Evolutionary conservation across 2,329 filamentous ascomycete genomes (phyloP).

Genomic region (Lizonia empirigonia): DNA sequence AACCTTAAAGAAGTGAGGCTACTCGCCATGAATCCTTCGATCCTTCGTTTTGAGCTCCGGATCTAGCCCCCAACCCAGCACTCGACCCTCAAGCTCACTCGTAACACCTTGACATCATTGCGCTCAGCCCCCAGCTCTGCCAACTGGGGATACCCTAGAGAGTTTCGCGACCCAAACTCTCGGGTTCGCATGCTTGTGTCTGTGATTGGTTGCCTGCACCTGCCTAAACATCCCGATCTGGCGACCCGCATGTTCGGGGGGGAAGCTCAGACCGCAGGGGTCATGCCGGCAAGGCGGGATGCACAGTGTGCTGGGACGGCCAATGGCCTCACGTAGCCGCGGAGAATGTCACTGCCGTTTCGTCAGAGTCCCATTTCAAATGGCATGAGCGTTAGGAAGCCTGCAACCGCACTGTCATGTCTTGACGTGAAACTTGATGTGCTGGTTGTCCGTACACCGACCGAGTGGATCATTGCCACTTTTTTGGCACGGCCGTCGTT

Average conservation of each 20-base stretch:
- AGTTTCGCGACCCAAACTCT: constrained; percentile 3
- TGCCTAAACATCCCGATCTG: constrained; percentile 5
- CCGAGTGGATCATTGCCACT: background rate
- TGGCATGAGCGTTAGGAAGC: constrained; percentile 1
- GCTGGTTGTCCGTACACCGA: background rate
- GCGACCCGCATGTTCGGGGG: constrained; percentile 18
- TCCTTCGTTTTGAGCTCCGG: constrained; percentile 1
- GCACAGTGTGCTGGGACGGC: constrained; percentile 12
- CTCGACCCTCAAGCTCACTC: constrained; percentile 13
- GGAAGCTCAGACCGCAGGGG: constrained; percentile 14
- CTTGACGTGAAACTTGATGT: background rate
- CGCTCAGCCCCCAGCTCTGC: constrained; percentile 4
- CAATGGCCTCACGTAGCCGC: background rate
- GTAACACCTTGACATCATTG: constrained; percentile 10
- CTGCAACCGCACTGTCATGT: background rate
- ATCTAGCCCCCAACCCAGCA: constrained; percentile 6
- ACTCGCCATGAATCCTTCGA: constrained; percentile 15
- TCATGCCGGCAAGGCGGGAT: constrained; percentile 16
- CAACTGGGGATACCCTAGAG: constrained; percentile 2
- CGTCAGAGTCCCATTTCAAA: background rate
- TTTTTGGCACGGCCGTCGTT: constrained; percentile 13
- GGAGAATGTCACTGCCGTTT: constrained; percentile 1
- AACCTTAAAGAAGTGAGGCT: constrained; percentile 24
- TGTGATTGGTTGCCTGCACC: constrained; percentile 9
- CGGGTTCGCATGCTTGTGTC: background rate